These are phyloP conservation scores for Lolium rigidum DNA, from an alignment of 176 grass and related monocot genomes.

Conservation along the genomic window DNA sequence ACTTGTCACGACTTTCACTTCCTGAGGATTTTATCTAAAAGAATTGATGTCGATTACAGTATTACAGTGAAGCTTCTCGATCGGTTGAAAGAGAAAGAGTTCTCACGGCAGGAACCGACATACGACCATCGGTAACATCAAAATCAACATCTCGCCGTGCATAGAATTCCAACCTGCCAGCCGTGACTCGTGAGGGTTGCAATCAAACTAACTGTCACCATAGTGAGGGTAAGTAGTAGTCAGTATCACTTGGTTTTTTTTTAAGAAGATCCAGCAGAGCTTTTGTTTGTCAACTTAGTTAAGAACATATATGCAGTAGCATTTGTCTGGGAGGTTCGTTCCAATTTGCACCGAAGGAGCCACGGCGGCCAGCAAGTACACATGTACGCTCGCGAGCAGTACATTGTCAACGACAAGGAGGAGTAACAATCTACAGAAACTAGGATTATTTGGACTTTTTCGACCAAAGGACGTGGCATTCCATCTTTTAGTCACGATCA, in stretches of 20 bases:
- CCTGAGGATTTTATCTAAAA: neutral
- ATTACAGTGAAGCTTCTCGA: conserved; percentile 7
- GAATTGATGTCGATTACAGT: neutral
- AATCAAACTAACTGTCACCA: neutral
- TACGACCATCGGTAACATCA: neutral
- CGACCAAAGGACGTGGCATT: too few species aligned
- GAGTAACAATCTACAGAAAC: too few species aligned
- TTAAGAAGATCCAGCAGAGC: neutral
- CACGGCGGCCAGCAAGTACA: conserved; percentile 11
- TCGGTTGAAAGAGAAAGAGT: neutral
- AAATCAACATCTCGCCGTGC: neutral
- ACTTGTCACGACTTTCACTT: too few species aligned
- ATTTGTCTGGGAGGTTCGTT: neutral
- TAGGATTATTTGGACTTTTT: too few species aligned
- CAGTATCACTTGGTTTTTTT: too few species aligned
- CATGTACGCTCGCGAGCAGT: too few species aligned
- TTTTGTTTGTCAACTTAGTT: neutral
- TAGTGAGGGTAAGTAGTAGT: too few species aligned
- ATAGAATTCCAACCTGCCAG: too few species aligned
- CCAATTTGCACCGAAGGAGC: neutral
- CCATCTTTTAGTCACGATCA: too few species aligned
- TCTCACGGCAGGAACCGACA: neutral
- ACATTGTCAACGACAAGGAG: too few species aligned
- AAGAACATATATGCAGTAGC: neutral
- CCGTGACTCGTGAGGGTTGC: neutral